Evolutionary conservation across 176 grass and related monocot genomes (phyloP), one percentile per base, ranked within the genome.

Genomic region (Ensete ventricosum): DNA sequence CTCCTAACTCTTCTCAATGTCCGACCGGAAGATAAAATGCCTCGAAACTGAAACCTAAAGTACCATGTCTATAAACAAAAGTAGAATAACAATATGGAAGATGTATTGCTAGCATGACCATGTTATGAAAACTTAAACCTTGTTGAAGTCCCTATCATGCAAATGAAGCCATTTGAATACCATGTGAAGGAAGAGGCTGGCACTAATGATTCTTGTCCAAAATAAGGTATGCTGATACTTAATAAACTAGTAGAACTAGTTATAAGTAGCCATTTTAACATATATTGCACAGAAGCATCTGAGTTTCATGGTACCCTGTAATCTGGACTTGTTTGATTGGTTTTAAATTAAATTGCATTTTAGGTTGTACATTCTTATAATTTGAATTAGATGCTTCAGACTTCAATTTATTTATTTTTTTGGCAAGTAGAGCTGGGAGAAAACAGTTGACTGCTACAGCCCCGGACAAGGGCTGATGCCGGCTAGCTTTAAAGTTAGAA

Each of bases 401-500:
- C 71, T 53, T 77, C 52, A 25, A 9, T 53, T 83, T 72, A 11
- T 23, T 58, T 55, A 55, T 29, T 25, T 17, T 55, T 50, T 64
- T 75, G 52, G 67, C 11, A 78, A 49, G 69, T 69, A 94, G 95
- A 99, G 95, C 73, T 99, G 90, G 95, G 90, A 94, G 81, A 99
- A 94, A 73, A 99, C 95, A 4, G 90, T 98, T 64, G 95, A 93
- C 84, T 99, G 82, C 82, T 94, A 99, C 79, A 91, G 95, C 80
- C 88, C 95, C 70, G 88, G 90, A 66, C 95, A 91, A 62, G 90
- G 95, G 17, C 75, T 98, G 76, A 99, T 99, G 95, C 88, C 95
- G 81, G 95, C 86, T 87, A 99, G 95, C 85, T 99, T 99, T 62
- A 99, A 94, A 89, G 90, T 94, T 68, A 84, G 88, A 91, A 85